A percentile compares a stretch with the other conserved stretches of the same genome.
These are phyloP conservation scores for Trametes hirsuta DNA, from an alignment of 1,284 basidiomycete species.

Conservation along the genomic window DNA sequence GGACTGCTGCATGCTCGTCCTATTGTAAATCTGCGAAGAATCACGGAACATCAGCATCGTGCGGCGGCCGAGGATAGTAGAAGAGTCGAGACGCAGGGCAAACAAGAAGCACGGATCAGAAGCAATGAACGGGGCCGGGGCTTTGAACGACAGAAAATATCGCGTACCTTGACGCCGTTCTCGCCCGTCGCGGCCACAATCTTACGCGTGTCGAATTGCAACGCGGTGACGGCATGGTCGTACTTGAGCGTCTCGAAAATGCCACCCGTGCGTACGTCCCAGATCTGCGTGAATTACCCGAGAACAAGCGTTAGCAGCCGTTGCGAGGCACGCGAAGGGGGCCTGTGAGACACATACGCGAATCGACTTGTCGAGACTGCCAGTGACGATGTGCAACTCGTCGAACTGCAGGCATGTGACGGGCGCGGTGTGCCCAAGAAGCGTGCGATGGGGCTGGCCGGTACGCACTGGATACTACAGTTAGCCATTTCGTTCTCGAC, in stretches of 20 bases:
- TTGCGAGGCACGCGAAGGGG: neutral
- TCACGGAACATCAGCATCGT: conserved; percentile 5
- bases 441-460: conserved; percentile 93
- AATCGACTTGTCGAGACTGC: conserved; percentile 93
- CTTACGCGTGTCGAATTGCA: conserved; percentile 97
- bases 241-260: conserved; percentile 90
- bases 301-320: conserved; percentile 5
- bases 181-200: conserved; percentile 94
- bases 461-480: conserved; percentile 80
- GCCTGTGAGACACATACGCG: conserved; percentile 54
- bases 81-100: neutral
- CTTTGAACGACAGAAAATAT: neutral
- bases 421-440: conserved; percentile 92
- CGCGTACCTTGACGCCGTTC: conserved; percentile 84
- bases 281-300: conserved; percentile 61
- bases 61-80: conserved; percentile 8
- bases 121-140: neutral
- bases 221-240: conserved; percentile 87
- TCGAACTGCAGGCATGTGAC: conserved; percentile 98
- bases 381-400: conserved; percentile 91
- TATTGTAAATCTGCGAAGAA: conserved; percentile 84
- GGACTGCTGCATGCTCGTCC: conserved; percentile 90
- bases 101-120: neutral
- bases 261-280: conserved; percentile 94
- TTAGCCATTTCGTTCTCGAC: neutral